Percentiles rank a stretch among this genome's conserved stretches.
Conservation (phyloP, 345 rosid genomes). For the Noccaea bulbosa region DNA sequence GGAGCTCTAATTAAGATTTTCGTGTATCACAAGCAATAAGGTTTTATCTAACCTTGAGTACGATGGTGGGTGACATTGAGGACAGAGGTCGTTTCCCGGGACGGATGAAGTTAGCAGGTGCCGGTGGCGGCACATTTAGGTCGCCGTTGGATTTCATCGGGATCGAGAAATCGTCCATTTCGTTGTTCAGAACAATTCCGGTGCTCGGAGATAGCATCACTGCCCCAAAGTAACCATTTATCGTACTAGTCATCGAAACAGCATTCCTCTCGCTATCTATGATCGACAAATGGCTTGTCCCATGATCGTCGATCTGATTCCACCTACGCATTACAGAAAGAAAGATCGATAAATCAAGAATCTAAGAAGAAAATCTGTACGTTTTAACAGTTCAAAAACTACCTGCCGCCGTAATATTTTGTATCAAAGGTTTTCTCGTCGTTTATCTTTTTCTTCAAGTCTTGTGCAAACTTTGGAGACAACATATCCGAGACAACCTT, state of each 20-base stretch:
- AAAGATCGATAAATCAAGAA: conserved; percentile 1
- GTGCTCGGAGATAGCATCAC: conserved; percentile 54
- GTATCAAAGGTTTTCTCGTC: conserved; percentile 62
- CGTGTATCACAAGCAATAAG: conserved; percentile 9
- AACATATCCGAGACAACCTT: conserved; percentile 63
- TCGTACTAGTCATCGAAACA: conserved; percentile 64
- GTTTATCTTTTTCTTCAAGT: conserved; percentile 51
- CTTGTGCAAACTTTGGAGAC: conserved; percentile 54
- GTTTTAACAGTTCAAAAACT: neutral
- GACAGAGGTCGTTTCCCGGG: conserved; percentile 71
- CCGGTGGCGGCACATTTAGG: conserved; percentile 44
- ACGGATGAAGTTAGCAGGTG: conserved; percentile 58
- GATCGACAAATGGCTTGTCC: conserved; percentile 65
- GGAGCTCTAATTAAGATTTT: neutral
- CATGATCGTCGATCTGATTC: conserved; percentile 60
- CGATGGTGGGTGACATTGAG: conserved; percentile 66
- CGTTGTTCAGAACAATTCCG: conserved; percentile 67
- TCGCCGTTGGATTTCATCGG: conserved; percentile 20
- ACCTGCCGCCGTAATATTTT: conserved; percentile 60
- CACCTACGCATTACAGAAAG: conserved; percentile 44
- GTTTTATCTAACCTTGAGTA: conserved; percentile 49
- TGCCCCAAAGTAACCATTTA: conserved; percentile 64
- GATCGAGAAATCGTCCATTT: conserved; percentile 72
- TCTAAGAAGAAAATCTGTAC: neutral
- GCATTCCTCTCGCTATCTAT: conserved; percentile 57